Evolutionary conservation across 192 early-diverging fungal genomes (phyloP).

Genomic region (Backusella luteola): DNA sequence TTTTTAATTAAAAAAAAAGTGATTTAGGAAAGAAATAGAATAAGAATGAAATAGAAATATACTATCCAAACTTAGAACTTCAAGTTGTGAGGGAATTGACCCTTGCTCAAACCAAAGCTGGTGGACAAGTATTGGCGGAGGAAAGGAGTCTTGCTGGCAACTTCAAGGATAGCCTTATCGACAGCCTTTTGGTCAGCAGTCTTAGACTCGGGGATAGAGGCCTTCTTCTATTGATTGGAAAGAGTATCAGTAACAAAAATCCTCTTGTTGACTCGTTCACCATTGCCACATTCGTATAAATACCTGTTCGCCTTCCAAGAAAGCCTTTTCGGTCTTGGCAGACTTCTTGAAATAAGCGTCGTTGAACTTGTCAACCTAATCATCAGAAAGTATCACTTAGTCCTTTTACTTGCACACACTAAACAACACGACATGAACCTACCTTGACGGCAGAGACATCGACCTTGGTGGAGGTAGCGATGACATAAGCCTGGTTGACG

Average conservation of each 20-base stretch:
- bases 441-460: constrained; percentile 78
- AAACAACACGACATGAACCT: constrained; percentile 3
- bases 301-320: constrained; percentile 75
- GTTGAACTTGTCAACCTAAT: constrained; percentile 66
- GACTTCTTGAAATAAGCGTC: constrained; percentile 91
- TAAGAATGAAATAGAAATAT: not conserved
- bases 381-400: not conserved
- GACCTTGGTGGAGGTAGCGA: constrained; percentile 99
- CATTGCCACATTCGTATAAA: constrained; percentile 9
- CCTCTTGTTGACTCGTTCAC: not conserved
- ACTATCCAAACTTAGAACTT: constrained; percentile 77
- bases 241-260: not conserved
- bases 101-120: constrained; percentile 91
- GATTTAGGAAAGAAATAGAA: not conserved
- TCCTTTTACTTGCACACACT: not conserved
- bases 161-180: constrained; percentile 81
- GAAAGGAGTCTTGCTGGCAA: constrained; percentile 80
- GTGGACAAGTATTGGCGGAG: constrained; percentile 87
- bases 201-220: constrained; percentile 73
- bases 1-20: not conserved
- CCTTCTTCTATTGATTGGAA: constrained; percentile 57
- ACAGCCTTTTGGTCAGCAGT: constrained; percentile 89
- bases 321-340: constrained; percentile 85
- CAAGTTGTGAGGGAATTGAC: constrained; percentile 93
- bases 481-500: constrained; percentile 99